These are phyloP conservation scores for Centaurea solstitialis DNA, from an alignment of 129 eudicot species.

Conservation along the genomic window DNA sequence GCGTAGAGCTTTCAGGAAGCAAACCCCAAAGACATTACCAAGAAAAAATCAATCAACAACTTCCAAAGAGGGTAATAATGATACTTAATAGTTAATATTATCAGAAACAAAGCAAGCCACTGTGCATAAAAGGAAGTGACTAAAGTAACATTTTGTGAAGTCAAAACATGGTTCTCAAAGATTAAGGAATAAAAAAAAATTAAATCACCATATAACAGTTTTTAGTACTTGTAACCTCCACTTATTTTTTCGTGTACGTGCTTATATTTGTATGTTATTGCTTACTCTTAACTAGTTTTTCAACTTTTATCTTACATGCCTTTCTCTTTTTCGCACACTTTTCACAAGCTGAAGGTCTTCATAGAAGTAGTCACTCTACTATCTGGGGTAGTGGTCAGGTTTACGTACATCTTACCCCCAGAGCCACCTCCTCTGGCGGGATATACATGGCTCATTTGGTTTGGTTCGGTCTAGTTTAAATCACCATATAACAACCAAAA, in stretches of 20 bases:
- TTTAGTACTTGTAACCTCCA: background rate
- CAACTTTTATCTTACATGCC: background rate
- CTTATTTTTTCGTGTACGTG: background rate
- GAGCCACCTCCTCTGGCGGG: background rate
- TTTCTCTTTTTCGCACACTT: background rate
- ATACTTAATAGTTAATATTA: background rate
- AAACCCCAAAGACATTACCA: background rate
- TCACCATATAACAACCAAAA: background rate
- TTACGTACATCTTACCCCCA: background rate
- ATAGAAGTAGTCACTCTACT: background rate
- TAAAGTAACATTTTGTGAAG: background rate
- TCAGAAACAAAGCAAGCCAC: background rate
- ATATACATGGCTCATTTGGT: background rate
- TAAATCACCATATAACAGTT: background rate
- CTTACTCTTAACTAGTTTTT: background rate
- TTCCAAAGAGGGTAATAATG: background rate
- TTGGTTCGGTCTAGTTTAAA: background rate
- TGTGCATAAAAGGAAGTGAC: background rate
- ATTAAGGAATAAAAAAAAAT: background rate
- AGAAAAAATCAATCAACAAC: slow-evolving; percentile 3
- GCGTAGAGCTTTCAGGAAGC: slow-evolving; percentile 72
- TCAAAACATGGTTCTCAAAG: background rate
- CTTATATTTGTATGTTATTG: background rate
- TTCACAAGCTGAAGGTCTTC: background rate
- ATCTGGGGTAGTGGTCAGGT: background rate